phyloP scores from a whole-genome alignment of 2,329 filamentous ascomycete species.

The Alternaria postmessia region DNA sequence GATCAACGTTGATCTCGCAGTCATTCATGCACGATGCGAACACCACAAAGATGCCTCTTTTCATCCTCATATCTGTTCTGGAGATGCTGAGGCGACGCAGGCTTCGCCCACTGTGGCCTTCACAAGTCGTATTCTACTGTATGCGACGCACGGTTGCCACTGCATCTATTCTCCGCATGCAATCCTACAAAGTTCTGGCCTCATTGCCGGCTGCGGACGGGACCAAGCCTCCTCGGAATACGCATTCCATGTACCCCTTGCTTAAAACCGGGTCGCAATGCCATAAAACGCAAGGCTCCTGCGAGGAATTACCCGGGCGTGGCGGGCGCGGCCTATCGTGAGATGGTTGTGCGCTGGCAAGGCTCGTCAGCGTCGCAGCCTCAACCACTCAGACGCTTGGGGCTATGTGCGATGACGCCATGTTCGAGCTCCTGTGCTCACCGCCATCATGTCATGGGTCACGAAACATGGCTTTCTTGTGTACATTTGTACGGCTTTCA shows the following conservation, averaged over 20 bases:
- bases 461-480: constrained; percentile 5
- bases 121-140: constrained; percentile 23
- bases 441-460: constrained; percentile 23
- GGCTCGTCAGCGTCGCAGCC: constrained; percentile 12
- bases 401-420: constrained; percentile 27
- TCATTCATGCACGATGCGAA: neutral
- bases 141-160: constrained; percentile 7
- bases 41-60: neutral
- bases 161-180: neutral
- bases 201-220: neutral
- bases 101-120: constrained; percentile 13
- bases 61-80: neutral
- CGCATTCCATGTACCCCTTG: constrained; percentile 2
- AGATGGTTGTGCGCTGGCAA: constrained; percentile 26
- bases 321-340: constrained; percentile 20
- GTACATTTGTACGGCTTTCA: neutral
- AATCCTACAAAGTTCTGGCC: neutral
- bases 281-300: constrained; percentile 12
- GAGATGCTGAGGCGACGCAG: neutral
- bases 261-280: constrained; percentile 2
- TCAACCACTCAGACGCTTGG: constrained; percentile 12
- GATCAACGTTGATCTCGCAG: neutral
- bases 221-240: neutral
- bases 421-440: constrained; percentile 19
- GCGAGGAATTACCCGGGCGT: constrained; percentile 9